phyloP scores from a whole-genome alignment of 169 alveolate genomes.

The Plasmodium sp. region DNA sequence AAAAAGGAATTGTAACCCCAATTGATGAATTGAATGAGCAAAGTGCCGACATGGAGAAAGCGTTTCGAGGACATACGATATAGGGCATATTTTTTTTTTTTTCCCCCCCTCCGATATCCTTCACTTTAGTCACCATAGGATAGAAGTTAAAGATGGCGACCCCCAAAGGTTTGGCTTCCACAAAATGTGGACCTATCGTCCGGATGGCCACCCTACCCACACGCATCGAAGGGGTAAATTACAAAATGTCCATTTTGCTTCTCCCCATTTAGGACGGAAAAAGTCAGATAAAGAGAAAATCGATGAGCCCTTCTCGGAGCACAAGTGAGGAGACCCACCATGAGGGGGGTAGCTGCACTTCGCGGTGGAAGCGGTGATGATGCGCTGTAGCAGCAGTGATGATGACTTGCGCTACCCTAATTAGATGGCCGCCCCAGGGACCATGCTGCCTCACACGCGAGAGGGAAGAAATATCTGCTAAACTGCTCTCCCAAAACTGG shows the following conservation, averaged over 20 bases:
- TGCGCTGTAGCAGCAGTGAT: neutral
- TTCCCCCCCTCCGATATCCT: neutral
- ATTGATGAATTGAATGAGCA: neutral
- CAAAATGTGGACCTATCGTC: neutral
- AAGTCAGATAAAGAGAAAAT: slow-evolving; percentile 44
- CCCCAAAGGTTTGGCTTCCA: neutral
- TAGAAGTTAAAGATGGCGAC: neutral
- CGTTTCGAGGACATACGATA: neutral
- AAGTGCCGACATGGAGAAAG: neutral
- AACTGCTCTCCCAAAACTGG: neutral
- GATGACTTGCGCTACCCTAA: neutral
- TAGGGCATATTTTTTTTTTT: neutral
- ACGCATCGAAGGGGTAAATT: neutral
- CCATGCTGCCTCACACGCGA: neutral
- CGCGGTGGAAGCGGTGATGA: neutral
- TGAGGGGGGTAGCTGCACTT: neutral
- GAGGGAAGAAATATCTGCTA: neutral
- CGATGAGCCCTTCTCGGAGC: slow-evolving; percentile 40
- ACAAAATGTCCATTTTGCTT: neutral
- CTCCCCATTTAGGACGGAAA: slow-evolving; percentile 35
- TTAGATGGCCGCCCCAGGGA: neutral
- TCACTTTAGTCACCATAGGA: neutral
- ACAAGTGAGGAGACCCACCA: neutral
- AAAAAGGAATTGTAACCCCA: neutral
- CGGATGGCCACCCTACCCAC: neutral